Evolutionary conservation across 139 green algal genomes (phyloP).

Genomic region (Yamagishiella unicocca): DNA sequence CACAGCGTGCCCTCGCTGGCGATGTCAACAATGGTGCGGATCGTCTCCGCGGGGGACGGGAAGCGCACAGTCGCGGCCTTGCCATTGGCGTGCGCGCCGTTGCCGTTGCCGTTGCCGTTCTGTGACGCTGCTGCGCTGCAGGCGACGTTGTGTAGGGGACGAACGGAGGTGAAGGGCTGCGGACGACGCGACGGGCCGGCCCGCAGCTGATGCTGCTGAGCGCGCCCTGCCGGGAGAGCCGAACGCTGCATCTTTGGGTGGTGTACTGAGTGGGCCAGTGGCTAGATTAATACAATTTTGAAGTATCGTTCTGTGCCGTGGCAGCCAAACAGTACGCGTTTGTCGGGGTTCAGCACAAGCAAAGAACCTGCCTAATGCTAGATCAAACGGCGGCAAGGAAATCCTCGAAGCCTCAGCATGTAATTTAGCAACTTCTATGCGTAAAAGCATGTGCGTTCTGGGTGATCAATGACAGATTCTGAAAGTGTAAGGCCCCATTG

Average conservation of each 20-base stretch:
- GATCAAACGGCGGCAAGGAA: too few relatives aligned
- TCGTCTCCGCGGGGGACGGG: constrained; percentile 74
- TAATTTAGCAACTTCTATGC: too few relatives aligned
- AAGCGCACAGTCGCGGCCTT: not conserved
- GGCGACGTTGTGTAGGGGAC: not conserved
- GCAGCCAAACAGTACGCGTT: too few relatives aligned
- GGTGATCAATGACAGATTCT: constrained; percentile 13
- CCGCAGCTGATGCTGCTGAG: not conserved
- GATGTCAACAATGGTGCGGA: constrained; percentile 84
- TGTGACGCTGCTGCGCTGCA: constrained; percentile 8
- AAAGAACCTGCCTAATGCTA: too few relatives aligned
- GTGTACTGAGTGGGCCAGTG: too few relatives aligned
- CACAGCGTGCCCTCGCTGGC: constrained; percentile 80
- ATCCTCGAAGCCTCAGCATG: too few relatives aligned
- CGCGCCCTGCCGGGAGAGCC: not conserved
- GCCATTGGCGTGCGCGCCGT: constrained; percentile 5
- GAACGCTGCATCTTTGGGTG: constrained; percentile 32
- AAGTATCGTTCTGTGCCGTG: too few relatives aligned
- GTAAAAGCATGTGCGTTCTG: not conserved
- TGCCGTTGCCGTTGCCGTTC: constrained; percentile 39
- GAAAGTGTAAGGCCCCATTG: not conserved
- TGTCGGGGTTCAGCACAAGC: too few relatives aligned
- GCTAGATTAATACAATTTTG: too few relatives aligned
- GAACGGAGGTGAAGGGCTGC: constrained; percentile 10
- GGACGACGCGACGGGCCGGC: not conserved